phyloP scores from a whole-genome alignment of 768 basidiomycete species.

The Tephrocybe sp. region DNA sequence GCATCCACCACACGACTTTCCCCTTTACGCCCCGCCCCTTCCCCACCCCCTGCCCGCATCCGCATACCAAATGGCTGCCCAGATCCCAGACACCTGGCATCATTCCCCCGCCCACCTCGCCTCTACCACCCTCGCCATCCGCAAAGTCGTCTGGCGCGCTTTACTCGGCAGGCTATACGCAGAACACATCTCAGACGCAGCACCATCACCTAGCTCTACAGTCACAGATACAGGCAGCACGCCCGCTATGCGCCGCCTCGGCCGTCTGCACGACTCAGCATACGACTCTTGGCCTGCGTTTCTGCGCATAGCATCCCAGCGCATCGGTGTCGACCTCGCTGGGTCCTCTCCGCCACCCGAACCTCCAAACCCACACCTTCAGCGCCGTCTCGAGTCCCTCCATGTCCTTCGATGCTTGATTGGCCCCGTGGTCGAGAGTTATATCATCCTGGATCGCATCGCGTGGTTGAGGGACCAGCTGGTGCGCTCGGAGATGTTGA shows the following conservation, averaged over 20 bases:
- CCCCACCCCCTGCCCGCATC: slow-evolving; percentile 39
- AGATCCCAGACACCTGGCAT: slow-evolving; percentile 65
- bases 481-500: slow-evolving; percentile 4
- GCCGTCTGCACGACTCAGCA: slow-evolving; percentile 47
- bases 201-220: slow-evolving; percentile 5
- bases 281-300: slow-evolving; percentile 52
- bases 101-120: slow-evolving; percentile 26
- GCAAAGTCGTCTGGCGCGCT: slow-evolving; percentile 74
- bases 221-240: slow-evolving; percentile 33
- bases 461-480: slow-evolving; percentile 51
- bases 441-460: slow-evolving; percentile 61
- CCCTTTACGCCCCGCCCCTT: slow-evolving; percentile 42
- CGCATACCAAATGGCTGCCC: slow-evolving; percentile 70
- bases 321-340: slow-evolving; percentile 24
- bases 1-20: slow-evolving; percentile 47
- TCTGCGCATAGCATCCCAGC: slow-evolving; percentile 25
- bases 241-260: slow-evolving; percentile 37
- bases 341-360: background rate
- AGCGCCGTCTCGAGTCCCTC: slow-evolving; percentile 49
- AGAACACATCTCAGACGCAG: background rate
- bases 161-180: slow-evolving; percentile 36
- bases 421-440: slow-evolving; percentile 65
- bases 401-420: slow-evolving; percentile 67
- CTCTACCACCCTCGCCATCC: slow-evolving; percentile 48
- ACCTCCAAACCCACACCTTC: slow-evolving; percentile 22